These are phyloP conservation scores for Thymus quinquecostatus DNA, from an alignment of 257 asterid genomes.

Conservation along the genomic window DNA sequence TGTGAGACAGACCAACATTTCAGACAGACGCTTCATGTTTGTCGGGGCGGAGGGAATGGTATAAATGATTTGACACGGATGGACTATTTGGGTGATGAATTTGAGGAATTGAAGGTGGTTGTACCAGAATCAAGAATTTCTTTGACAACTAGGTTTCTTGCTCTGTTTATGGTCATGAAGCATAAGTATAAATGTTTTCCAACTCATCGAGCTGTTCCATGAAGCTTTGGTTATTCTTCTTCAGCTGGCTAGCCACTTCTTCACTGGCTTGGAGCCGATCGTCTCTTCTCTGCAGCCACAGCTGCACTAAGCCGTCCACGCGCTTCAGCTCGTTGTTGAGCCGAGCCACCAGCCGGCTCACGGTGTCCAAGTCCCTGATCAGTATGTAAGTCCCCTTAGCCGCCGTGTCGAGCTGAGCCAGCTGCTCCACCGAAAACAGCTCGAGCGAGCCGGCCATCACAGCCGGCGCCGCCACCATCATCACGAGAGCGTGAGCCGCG, in stretches of 20 bases:
- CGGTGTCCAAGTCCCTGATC: conserved; percentile 76
- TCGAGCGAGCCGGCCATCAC: conserved; percentile 41
- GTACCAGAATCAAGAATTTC: conserved; percentile 46
- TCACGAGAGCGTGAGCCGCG: conserved; percentile 64
- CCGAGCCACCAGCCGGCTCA: conserved; percentile 72
- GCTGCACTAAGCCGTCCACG: conserved; percentile 44
- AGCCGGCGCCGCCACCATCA: conserved; percentile 74
- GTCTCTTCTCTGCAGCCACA: conserved; percentile 59
- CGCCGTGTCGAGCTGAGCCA: conserved; percentile 74
- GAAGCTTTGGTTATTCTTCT: conserved; percentile 58
- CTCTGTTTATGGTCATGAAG: conserved; percentile 82
- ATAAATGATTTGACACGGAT: background rate
- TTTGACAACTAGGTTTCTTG: conserved; percentile 71
- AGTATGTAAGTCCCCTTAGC: conserved; percentile 79
- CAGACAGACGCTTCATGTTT: no score
- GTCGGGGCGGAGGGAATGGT: background rate
- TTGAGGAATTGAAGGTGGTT: conserved; percentile 37
- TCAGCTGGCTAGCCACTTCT: conserved; percentile 69
- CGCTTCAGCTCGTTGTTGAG: conserved; percentile 77
- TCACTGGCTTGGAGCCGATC: conserved; percentile 61
- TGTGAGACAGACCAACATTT: no score
- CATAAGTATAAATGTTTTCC: conserved; percentile 78
- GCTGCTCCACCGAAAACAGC: conserved; percentile 50
- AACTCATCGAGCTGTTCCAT: conserved; percentile 75
- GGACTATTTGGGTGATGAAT: conserved; percentile 28